These are phyloP conservation scores for Sporisorium graminicola DNA, from an alignment of 1,284 basidiomycete species.

Conservation along the genomic window DNA sequence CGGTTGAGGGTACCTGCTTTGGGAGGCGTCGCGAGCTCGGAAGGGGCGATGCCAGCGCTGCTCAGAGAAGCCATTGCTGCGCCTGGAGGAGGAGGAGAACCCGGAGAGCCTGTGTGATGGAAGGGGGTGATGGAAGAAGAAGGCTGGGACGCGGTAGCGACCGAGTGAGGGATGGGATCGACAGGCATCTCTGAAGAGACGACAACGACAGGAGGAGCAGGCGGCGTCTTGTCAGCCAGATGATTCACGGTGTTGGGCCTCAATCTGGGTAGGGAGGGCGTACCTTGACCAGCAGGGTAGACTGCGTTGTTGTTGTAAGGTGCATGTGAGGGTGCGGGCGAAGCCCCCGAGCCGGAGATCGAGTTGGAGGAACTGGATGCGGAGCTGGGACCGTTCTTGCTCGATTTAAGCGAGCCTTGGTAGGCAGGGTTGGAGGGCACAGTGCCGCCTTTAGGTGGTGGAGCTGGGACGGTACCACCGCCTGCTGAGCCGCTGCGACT, in stretches of 20 bases:
- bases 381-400: slow-evolving; percentile 40
- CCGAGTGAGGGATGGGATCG: slow-evolving; percentile 60
- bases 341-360: slow-evolving; percentile 32
- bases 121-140: slow-evolving; percentile 54
- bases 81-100: slow-evolving; percentile 59
- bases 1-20: slow-evolving; percentile 61
- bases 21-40: slow-evolving; percentile 57
- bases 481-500: slow-evolving; percentile 52
- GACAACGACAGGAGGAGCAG: slow-evolving; percentile 63
- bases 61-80: slow-evolving; percentile 53
- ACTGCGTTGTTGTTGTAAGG: slow-evolving; percentile 24
- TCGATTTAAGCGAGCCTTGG: slow-evolving; percentile 59
- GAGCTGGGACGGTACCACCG: slow-evolving; percentile 49
- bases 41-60: slow-evolving; percentile 46
- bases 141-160: slow-evolving; percentile 51
- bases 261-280: slow-evolving; percentile 37
- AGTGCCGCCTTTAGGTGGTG: slow-evolving; percentile 60
- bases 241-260: slow-evolving; percentile 23
- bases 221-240: slow-evolving; percentile 62
- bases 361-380: slow-evolving; percentile 57
- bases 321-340: slow-evolving; percentile 23
- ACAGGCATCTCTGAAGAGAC: slow-evolving; percentile 64
- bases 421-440: slow-evolving; percentile 56
- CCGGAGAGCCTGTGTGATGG: slow-evolving; percentile 54
- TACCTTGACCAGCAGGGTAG: slow-evolving; percentile 48